phyloP scores from a whole-genome alignment of 306 rosid species.

The Begonia fuchsioides region DNA sequence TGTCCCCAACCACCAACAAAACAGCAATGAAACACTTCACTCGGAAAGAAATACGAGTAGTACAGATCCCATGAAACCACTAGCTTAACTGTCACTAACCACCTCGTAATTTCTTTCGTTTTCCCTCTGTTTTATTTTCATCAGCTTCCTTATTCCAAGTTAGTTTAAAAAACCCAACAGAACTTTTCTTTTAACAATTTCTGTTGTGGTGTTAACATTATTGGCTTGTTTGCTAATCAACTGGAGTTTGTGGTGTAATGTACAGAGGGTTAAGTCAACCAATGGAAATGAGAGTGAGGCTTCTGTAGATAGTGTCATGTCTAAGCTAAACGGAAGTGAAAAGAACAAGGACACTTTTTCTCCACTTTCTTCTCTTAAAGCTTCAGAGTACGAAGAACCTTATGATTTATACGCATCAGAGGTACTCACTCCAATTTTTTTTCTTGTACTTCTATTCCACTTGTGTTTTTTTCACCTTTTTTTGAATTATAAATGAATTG shows the following conservation, averaged over 20 bases:
- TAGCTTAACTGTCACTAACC: too few relatives aligned
- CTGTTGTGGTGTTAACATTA: constrained; percentile 3
- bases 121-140: too few relatives aligned
- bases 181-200: neutral
- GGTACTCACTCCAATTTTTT: constrained; percentile 18
- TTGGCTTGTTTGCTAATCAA: constrained; percentile 12
- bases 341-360: constrained; percentile 28
- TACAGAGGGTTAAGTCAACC: constrained; percentile 60
- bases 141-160: too few relatives aligned
- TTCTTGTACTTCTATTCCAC: too few relatives aligned
- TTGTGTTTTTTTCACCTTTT: too few relatives aligned
- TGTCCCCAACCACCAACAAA: too few relatives aligned
- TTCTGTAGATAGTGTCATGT: constrained; percentile 21
- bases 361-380: constrained; percentile 39
- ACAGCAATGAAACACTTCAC: too few relatives aligned
- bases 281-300: constrained; percentile 47
- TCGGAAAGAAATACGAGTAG: too few relatives aligned
- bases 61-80: too few relatives aligned
- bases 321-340: constrained; percentile 71
- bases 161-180: too few relatives aligned
- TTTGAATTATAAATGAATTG: too few relatives aligned
- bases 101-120: too few relatives aligned
- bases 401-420: constrained; percentile 21
- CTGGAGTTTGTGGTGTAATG: constrained; percentile 12
- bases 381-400: constrained; percentile 29